Evolutionary conservation across 176 grass and related monocot genomes (phyloP).

Genomic region (Phragmites australis): DNA sequence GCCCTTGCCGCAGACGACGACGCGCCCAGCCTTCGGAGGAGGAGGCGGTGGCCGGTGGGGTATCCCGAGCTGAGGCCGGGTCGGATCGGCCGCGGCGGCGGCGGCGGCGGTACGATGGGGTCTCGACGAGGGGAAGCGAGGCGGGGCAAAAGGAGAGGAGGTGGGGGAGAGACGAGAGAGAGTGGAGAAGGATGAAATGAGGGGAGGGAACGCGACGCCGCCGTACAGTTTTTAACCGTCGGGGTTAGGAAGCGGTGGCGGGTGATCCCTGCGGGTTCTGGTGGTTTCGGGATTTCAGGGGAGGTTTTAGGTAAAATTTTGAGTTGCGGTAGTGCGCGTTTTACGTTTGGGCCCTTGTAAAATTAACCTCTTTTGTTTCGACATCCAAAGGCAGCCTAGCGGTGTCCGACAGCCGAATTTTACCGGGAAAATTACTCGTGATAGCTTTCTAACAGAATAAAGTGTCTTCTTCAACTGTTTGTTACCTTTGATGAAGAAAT

Average conservation of each 20-base stretch:
- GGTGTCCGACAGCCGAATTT: constrained; percentile 15
- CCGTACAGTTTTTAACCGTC: constrained; percentile 60
- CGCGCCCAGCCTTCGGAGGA: not conserved
- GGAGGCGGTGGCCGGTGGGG: not conserved
- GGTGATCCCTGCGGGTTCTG: not conserved
- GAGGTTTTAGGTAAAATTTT: constrained; percentile 18
- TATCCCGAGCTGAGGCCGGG: constrained; percentile 12
- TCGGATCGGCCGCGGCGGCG: constrained; percentile 37
- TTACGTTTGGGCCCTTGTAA: not conserved
- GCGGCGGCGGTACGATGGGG: constrained; percentile 6
- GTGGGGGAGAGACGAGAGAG: not conserved
- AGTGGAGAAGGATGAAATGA: not conserved
- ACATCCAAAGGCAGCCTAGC: not conserved
- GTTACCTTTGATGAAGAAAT: not conserved
- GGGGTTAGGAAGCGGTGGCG: constrained; percentile 34
- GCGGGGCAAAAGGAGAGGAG: not conserved
- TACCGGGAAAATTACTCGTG: constrained; percentile 23
- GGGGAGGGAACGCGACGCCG: constrained; percentile 50
- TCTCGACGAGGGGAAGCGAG: constrained; percentile 26
- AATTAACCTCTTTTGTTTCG: not conserved
- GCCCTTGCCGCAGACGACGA: constrained; percentile 1
- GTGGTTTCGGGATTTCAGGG: constrained; percentile 3
- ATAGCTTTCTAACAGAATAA: constrained; percentile 29
- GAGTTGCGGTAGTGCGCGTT: not conserved
- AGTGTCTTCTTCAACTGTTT: not conserved